Evolutionary conservation across 495 filamentous ascomycete species (phyloP).

Genomic region (Cetradonia linearis): DNA sequence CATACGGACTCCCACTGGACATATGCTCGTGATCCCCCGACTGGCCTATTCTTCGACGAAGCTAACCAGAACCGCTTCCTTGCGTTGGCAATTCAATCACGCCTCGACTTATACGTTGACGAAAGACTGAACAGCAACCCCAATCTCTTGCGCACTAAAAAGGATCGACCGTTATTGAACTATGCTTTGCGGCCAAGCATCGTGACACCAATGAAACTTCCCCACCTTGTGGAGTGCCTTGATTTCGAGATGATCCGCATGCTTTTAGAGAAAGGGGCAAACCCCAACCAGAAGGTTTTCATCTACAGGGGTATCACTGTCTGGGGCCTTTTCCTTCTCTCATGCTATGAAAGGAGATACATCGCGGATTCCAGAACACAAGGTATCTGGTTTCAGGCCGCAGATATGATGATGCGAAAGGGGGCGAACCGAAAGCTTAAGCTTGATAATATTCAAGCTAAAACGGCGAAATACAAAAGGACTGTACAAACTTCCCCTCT

Average conservation of each 20-base stretch:
- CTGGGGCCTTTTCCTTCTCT: conserved; percentile 13
- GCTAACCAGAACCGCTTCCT: background rate
- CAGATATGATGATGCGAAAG: conserved; percentile 8
- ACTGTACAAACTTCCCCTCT: background rate
- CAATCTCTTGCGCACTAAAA: background rate
- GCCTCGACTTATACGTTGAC: background rate
- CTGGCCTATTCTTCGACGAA: conserved; percentile 5
- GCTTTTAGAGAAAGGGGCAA: conserved; percentile 18
- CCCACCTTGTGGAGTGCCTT: conserved; percentile 7
- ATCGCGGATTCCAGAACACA: background rate
- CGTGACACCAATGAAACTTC: conserved; percentile 1
- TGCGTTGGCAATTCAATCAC: background rate
- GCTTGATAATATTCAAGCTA: background rate
- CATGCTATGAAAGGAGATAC: conserved; percentile 11
- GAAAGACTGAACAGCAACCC: background rate
- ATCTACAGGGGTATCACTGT: conserved; percentile 9
- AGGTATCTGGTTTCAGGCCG: conserved; percentile 6
- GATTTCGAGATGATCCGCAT: conserved; percentile 15
- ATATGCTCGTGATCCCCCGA: conserved; percentile 8
- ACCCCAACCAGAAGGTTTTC: conserved; percentile 6
- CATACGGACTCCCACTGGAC: conserved; percentile 10
- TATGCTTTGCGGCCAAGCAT: conserved; percentile 6
- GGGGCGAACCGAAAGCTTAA: background rate
- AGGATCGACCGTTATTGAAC: background rate
- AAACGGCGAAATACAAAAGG: conserved; percentile 6